phyloP scores from a whole-genome alignment of 129 eudicot species.

The Flaveria bidentis region DNA sequence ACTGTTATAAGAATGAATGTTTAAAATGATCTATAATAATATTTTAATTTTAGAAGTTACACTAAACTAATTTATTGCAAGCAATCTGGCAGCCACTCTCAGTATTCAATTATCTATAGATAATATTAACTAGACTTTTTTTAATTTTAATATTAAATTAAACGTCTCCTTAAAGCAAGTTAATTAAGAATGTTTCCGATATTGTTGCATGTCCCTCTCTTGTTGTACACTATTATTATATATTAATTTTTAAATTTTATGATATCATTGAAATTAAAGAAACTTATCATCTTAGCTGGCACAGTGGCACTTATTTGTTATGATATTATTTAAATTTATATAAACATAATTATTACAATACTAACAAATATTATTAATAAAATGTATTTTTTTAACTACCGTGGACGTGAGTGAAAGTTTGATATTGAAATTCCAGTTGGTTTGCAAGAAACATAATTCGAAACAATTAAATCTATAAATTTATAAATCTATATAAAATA shows the following conservation, averaged over 20 bases:
- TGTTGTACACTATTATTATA: constrained; percentile 18
- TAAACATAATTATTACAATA: background rate
- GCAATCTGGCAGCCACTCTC: too few species aligned
- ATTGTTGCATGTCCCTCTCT: constrained; percentile 32
- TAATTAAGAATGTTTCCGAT: constrained; percentile 41
- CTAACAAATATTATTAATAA: background rate
- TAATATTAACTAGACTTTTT: background rate
- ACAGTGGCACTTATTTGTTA: background rate
- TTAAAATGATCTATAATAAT: too few species aligned
- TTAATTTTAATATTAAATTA: background rate
- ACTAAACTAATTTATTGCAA: too few species aligned
- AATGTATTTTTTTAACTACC: constrained; percentile 13
- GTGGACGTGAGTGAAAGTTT: too few species aligned
- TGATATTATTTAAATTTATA: background rate
- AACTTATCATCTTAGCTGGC: constrained; percentile 29
- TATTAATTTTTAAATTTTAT: background rate
- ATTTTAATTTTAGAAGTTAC: too few species aligned
- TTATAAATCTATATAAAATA: too few species aligned
- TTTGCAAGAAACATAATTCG: too few species aligned
- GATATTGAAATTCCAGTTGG: too few species aligned
- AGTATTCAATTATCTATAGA: too few species aligned
- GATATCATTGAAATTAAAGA: background rate
- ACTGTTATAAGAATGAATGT: too few species aligned
- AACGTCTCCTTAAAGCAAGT: constrained; percentile 22
- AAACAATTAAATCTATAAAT: too few species aligned